These are phyloP conservation scores for Batkoa obscura DNA, from an alignment of 371 early-diverging fungal genomes.

Conservation along the genomic window DNA sequence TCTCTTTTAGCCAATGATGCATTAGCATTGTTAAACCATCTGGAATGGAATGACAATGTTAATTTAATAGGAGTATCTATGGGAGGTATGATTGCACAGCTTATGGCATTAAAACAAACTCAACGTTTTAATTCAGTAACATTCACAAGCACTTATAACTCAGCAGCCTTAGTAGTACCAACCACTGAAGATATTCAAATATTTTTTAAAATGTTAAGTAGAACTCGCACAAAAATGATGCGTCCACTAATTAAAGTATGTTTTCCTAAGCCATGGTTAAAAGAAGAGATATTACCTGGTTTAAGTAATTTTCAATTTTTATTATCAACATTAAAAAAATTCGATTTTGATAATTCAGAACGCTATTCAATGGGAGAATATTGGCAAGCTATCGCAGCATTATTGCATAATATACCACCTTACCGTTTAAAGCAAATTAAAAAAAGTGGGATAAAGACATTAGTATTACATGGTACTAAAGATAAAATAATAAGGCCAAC, in stretches of 20 bases:
- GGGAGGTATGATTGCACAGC: constrained; percentile 58
- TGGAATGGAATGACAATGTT: constrained; percentile 37
- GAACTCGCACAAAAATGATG: neutral
- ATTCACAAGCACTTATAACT: constrained; percentile 16
- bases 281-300: neutral
- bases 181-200: constrained; percentile 1
- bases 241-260: constrained; percentile 1
- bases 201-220: neutral
- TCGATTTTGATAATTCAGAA: neutral
- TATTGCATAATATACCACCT: constrained; percentile 1
- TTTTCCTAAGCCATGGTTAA: neutral
- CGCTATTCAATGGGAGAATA: neutral
- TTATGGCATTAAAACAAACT: constrained; percentile 20
- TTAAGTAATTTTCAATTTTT: neutral
- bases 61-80: constrained; percentile 54
- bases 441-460: neutral
- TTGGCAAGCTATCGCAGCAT: neutral
- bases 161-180: neutral
- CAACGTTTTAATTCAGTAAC: constrained; percentile 19
- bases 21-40: constrained; percentile 28
- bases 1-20: constrained; percentile 51
- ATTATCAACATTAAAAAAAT: neutral
- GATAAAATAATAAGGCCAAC: constrained; percentile 1
- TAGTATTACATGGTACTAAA: constrained; percentile 2
- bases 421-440: neutral